phyloP scores from a whole-genome alignment of 129 eudicot genomes.

The sunflower (Helianthus annuus) region DNA sequence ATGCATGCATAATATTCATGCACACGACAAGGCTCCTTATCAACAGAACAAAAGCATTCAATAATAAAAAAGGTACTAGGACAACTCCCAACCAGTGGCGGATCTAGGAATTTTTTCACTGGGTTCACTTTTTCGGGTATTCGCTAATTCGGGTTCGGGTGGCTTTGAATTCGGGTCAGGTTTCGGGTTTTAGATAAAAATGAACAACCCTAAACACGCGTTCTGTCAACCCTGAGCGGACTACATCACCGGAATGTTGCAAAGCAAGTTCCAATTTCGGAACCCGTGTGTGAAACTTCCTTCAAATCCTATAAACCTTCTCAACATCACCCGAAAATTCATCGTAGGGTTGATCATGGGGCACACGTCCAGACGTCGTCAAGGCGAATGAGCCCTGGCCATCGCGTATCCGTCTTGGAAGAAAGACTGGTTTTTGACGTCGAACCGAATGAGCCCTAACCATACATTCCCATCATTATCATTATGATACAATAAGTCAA shows the following conservation, averaged over 20 bases:
- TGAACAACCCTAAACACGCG: slow-evolving; percentile 39
- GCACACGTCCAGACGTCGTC: slow-evolving; percentile 37
- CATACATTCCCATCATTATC: slow-evolving; percentile 28
- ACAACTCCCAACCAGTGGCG: neutral
- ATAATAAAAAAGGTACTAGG: neutral
- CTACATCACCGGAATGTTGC: slow-evolving; percentile 64
- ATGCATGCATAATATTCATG: too few relatives aligned
- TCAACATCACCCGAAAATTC: slow-evolving; percentile 79
- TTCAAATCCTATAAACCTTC: slow-evolving; percentile 61
- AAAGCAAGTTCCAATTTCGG: slow-evolving; percentile 85
- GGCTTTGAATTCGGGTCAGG: too few relatives aligned
- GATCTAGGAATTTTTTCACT: too few relatives aligned
- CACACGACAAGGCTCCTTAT: too few relatives aligned
- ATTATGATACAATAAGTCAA: neutral
- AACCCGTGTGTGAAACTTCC: slow-evolving; percentile 77
- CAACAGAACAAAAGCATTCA: neutral
- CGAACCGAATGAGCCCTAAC: slow-evolving; percentile 41
- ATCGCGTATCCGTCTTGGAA: slow-evolving; percentile 22
- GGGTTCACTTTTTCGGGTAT: too few relatives aligned
- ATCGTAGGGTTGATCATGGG: slow-evolving; percentile 43
- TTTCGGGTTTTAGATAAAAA: too few relatives aligned
- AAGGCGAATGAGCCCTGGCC: slow-evolving; percentile 51
- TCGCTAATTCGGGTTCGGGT: too few relatives aligned
- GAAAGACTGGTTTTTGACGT: slow-evolving; percentile 11
- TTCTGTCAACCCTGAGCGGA: slow-evolving; percentile 69